Conservation (phyloP, 192 early-diverging fungal genomes). For the Podila clonocystis region DNA sequence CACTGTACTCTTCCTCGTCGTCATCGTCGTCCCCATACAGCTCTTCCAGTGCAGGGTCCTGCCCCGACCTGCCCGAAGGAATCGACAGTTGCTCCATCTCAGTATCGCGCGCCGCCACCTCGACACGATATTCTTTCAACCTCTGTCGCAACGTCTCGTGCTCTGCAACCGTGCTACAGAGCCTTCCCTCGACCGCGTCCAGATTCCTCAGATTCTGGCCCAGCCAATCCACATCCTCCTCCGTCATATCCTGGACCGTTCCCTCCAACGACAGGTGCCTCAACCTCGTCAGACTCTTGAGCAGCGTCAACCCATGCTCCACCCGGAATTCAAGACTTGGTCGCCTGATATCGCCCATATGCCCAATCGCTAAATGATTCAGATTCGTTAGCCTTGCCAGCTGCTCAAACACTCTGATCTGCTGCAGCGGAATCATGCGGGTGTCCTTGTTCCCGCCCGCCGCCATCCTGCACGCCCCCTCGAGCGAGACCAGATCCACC, state of each 20-base stretch:
- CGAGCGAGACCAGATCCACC: not conserved
- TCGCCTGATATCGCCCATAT: not conserved
- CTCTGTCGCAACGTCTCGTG: conserved; percentile 1
- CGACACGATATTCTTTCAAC: not conserved
- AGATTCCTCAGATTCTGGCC: conserved; percentile 2
- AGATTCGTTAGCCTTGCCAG: conserved; percentile 13
- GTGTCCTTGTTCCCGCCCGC: not conserved
- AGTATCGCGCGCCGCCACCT: not conserved
- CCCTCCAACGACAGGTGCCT: not conserved
- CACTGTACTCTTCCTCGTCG: not conserved
- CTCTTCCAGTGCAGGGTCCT: not conserved
- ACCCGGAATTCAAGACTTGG: conserved; percentile 9
- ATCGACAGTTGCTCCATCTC: not conserved
- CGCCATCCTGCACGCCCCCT: not conserved
- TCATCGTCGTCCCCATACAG: not conserved
- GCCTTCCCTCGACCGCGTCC: conserved; percentile 14
- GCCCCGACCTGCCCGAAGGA: not conserved
- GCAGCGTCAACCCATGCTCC: conserved; percentile 11
- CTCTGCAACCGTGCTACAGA: not conserved
- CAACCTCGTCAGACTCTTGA: conserved; percentile 15
- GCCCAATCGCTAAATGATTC: conserved; percentile 1
- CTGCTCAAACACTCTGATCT: conserved; percentile 8
- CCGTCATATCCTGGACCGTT: conserved; percentile 1
- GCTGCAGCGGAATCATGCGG: conserved; percentile 3
- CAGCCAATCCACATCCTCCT: conserved; percentile 21